Conservation (phyloP, 1,139 yeast genomes). For the Pneumocystis sp. region DNA sequence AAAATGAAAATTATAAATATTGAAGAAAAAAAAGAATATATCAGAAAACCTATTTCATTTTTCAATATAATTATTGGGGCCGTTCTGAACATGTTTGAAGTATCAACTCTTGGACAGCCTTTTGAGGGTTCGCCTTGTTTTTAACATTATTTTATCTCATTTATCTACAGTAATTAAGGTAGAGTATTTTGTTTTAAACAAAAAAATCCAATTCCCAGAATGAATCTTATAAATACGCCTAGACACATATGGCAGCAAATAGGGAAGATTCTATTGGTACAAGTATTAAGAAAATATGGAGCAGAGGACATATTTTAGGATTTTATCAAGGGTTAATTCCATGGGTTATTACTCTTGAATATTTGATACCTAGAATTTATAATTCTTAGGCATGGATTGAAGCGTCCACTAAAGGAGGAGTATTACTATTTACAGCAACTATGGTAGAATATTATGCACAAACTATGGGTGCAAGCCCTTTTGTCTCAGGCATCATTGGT, state of each 20-base stretch:
- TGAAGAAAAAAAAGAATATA: neutral
- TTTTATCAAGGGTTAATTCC: conserved; percentile 96
- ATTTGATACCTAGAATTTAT: neutral
- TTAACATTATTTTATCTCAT: neutral
- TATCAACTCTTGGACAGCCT: conserved; percentile 90
- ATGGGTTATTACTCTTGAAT: conserved; percentile 34
- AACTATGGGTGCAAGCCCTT: conserved; percentile 45
- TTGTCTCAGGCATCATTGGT: conserved; percentile 81
- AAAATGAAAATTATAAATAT: neutral
- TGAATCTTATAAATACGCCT: neutral
- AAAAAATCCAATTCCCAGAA: neutral
- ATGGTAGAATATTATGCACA: conserved; percentile 76
- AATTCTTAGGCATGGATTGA: conserved; percentile 68
- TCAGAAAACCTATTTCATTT: conserved; percentile 78
- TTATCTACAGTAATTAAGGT: neutral
- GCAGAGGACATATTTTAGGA: conserved; percentile 82
- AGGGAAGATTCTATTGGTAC: conserved; percentile 52
- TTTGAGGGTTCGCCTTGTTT: conserved; percentile 50
- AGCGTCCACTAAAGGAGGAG: conserved; percentile 98
- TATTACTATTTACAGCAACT: conserved; percentile 78
- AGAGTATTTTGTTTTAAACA: neutral
- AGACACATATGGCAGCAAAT: conserved; percentile 96
- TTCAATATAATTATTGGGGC: conserved; percentile 89
- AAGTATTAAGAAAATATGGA: conserved; percentile 66
- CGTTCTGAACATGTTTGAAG: conserved; percentile 82